Evolutionary conservation across 768 basidiomycete species (phyloP).

Genomic region (Suillus plorans): DNA sequence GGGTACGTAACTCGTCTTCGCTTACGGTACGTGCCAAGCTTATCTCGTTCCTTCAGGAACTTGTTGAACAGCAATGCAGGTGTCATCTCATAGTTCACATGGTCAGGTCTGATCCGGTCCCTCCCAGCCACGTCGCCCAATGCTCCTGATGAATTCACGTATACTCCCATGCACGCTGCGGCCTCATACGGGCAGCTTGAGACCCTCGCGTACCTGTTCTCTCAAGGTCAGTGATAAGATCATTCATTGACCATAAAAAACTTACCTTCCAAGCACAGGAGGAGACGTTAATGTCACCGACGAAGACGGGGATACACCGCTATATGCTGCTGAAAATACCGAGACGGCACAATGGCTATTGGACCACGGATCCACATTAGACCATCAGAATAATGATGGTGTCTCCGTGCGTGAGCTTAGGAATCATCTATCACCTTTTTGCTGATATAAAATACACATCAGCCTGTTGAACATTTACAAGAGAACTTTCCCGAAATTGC

Average conservation of each 20-base stretch:
- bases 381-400: constrained; percentile 67
- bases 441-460: constrained; percentile 8
- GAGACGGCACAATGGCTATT: constrained; percentile 78
- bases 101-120: constrained; percentile 33
- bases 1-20: constrained; percentile 44
- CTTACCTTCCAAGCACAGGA: constrained; percentile 41
- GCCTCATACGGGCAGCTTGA: constrained; percentile 86
- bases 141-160: constrained; percentile 66
- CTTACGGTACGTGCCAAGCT: constrained; percentile 5
- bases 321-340: constrained; percentile 85
- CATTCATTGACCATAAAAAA: background rate
- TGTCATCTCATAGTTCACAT: constrained; percentile 24
- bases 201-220: constrained; percentile 75
- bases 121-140: constrained; percentile 65
- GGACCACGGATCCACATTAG: constrained; percentile 68
- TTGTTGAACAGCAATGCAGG: constrained; percentile 60
- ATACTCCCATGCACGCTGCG: constrained; percentile 93
- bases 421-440: constrained; percentile 12
- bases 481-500: constrained; percentile 75
- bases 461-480: constrained; percentile 70
- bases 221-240: constrained; percentile 47
- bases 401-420: constrained; percentile 57
- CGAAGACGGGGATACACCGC: constrained; percentile 86
- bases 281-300: constrained; percentile 88
- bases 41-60: constrained; percentile 39